These are phyloP conservation scores for Catunica adiposa DNA, from an alignment of 2,329 filamentous ascomycete species.

Conservation along the genomic window DNA sequence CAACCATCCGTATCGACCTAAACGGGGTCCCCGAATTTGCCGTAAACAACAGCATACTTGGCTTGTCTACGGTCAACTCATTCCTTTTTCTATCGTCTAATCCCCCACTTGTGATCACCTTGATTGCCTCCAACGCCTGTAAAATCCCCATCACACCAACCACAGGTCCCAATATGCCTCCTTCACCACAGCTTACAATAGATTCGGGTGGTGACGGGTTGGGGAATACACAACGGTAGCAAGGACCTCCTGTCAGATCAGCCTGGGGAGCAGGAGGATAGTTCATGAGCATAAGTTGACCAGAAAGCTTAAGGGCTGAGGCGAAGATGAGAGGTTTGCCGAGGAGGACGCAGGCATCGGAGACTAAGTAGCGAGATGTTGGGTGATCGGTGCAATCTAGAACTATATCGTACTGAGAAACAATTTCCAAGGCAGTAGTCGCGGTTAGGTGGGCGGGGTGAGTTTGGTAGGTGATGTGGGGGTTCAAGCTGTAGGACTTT, in stretches of 20 bases:
- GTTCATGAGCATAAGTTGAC: constrained; percentile 80
- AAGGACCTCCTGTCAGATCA: constrained; percentile 49
- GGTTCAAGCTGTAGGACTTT: constrained; percentile 42
- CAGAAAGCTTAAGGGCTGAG: constrained; percentile 74
- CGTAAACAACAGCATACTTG: constrained; percentile 32
- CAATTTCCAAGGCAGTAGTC: constrained; percentile 47
- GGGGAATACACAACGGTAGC: constrained; percentile 87
- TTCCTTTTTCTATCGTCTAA: not conserved
- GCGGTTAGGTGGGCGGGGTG: constrained; percentile 51
- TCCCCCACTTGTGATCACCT: constrained; percentile 42
- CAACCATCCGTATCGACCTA: constrained; percentile 57
- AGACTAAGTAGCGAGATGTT: constrained; percentile 79
- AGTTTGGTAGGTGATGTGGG: constrained; percentile 45
- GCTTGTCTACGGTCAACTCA: constrained; percentile 7
- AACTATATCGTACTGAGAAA: constrained; percentile 61
- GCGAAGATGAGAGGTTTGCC: constrained; percentile 72
- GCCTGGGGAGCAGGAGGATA: constrained; percentile 50
- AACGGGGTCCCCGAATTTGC: constrained; percentile 36
- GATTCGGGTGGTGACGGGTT: constrained; percentile 69
- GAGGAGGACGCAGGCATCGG: constrained; percentile 70
- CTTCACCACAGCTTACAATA: constrained; percentile 77
- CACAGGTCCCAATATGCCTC: constrained; percentile 79
- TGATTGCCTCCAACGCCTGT: constrained; percentile 78
- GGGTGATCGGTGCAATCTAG: constrained; percentile 95
- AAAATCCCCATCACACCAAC: constrained; percentile 87